Evolutionary conservation across 805 yeast species (phyloP), one percentile per base, ranked within the genome.

Genomic region (Yarrowia osloensis): DNA sequence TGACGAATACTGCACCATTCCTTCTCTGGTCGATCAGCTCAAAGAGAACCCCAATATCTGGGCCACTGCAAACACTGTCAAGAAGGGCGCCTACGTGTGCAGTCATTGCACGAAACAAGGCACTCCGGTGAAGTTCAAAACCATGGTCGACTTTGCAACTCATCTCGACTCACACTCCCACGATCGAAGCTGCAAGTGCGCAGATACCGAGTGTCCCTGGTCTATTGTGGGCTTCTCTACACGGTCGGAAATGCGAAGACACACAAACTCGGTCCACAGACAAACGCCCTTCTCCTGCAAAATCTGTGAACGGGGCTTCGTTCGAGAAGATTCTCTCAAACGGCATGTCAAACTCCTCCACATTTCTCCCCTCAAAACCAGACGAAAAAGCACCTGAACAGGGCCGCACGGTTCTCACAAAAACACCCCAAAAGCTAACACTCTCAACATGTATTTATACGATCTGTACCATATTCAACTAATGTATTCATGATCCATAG

Each of bases 191-290:
- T 57, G 63, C 63, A 57, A 57, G 13, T 57, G 63, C 24, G n/a
- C 63, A 1, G 35, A 57, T 21, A 4, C 28, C n/a, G 3, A 19
- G 4, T 57, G 63, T 40, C 63, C 63, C 26, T 57, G 63, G 63
- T 39, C 63, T 15, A 57, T 57, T 40, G 63, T 57, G 39, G 63
- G 63, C 4, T 57, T 57, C n/a, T 26, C 63, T 2, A 57, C 63
- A 3, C 33, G 49, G 11, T 39, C 63, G 4, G 63, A 57, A 40
- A 28, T 28, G 37, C 6, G 49, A 35, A n/a, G 63, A 40, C 63
- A 57, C 28, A 40, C 49, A 19, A 57, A 57, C 26, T 57, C 63
- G 19, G 49, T 57, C 15, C 63, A 57, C 15, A 13, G 63, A 26
- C 28, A 39, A 12, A 37, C 24, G 1, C 26, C 29, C 1, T 39